Evolutionary conservation across 177 flowering plant genomes (phyloP).

Genomic region (Tripterygium wilfordii): DNA sequence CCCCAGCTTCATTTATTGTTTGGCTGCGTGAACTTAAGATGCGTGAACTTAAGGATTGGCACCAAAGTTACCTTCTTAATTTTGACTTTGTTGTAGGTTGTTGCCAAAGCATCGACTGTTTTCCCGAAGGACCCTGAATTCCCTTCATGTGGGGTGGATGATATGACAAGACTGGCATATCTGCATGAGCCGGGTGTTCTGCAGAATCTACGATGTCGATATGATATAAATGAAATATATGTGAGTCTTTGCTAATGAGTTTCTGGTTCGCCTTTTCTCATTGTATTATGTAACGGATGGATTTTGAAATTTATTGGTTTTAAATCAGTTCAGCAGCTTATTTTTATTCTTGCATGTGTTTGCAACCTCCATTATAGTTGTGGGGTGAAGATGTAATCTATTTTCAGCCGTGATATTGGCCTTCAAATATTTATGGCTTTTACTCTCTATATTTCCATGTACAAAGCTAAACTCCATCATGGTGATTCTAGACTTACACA

Average conservation of each 20-base stretch:
- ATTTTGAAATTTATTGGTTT: background rate
- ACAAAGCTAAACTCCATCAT: slow-evolving; percentile 8
- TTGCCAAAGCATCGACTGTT: slow-evolving; percentile 40
- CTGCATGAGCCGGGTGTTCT: slow-evolving; percentile 97
- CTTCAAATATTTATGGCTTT: background rate
- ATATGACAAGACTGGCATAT: slow-evolving; percentile 96
- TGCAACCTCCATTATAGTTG: too few relatives aligned
- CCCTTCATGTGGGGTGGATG: slow-evolving; percentile 82
- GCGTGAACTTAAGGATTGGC: slow-evolving; percentile 1
- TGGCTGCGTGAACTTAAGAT: too few relatives aligned
- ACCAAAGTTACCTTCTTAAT: background rate
- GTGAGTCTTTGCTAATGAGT: slow-evolving; percentile 39
- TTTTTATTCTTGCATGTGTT: too few relatives aligned
- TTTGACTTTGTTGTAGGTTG: slow-evolving; percentile 39
- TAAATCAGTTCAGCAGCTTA: background rate
- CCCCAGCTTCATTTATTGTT: background rate
- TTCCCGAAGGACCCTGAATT: slow-evolving; percentile 86
- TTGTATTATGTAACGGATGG: background rate
- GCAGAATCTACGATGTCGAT: slow-evolving; percentile 72
- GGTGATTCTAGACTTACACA: slow-evolving; percentile 75
- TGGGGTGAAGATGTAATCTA: too few relatives aligned
- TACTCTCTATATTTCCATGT: background rate
- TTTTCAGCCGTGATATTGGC: background rate
- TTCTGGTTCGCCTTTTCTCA: background rate
- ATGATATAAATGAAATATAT: slow-evolving; percentile 86